phyloP scores from a whole-genome alignment of 192 early-diverging fungal genomes.

The Backusella circina region DNA sequence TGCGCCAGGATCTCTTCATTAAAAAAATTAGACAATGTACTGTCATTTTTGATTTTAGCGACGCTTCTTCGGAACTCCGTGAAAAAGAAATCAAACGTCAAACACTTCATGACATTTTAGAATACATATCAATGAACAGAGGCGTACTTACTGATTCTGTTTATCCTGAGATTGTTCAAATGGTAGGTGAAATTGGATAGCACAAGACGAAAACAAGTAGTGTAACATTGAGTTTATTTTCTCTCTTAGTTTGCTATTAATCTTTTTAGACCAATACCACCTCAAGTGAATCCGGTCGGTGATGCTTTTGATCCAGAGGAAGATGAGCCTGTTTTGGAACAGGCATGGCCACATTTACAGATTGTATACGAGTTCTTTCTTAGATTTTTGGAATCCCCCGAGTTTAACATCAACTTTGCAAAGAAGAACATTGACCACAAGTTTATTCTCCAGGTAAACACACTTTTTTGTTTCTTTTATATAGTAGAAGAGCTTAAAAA shows the following conservation, averaged over 20 bases:
- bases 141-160: slow-evolving; percentile 76
- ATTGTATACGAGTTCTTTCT: slow-evolving; percentile 92
- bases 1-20: slow-evolving; percentile 74
- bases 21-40: slow-evolving; percentile 82
- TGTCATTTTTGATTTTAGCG: slow-evolving; percentile 86
- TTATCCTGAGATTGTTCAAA: slow-evolving; percentile 80
- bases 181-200: slow-evolving; percentile 57
- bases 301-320: slow-evolving; percentile 94
- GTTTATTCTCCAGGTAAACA: slow-evolving; percentile 59
- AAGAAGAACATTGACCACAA: slow-evolving; percentile 88
- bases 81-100: slow-evolving; percentile 89
- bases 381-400: slow-evolving; percentile 86
- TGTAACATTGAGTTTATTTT: not conserved
- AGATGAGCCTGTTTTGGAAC: slow-evolving; percentile 90
- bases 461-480: not conserved
- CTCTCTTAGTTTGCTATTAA: slow-evolving; percentile 65
- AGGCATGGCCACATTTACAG: slow-evolving; percentile 88
- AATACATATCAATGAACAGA: slow-evolving; percentile 74
- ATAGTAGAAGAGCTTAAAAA: not conserved
- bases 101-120: slow-evolving; percentile 76
- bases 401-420: slow-evolving; percentile 87
- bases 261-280: slow-evolving; percentile 86
- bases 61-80: slow-evolving; percentile 66
- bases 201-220: not conserved
- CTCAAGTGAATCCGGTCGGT: slow-evolving; percentile 83